Evolutionary conservation across 2,329 filamentous ascomycete genomes (phyloP), one percentile per base, ranked within the genome.

Genomic region (Venturia pyrina): DNA sequence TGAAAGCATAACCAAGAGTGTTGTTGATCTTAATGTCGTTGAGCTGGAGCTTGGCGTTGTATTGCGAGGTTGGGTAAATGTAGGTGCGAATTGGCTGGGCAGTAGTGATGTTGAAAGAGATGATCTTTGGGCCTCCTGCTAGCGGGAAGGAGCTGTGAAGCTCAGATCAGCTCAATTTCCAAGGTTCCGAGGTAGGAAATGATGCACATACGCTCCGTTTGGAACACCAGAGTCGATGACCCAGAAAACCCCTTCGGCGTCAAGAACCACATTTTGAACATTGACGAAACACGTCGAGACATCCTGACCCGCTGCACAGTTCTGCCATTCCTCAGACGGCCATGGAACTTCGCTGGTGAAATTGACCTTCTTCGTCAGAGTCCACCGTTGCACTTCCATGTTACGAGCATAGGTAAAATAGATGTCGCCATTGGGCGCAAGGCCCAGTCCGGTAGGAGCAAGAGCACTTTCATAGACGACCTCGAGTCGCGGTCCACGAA

Each of bases 11-110:
- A 6, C 77, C 77, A 28, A 70, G 71, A 4, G 71, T 71, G 62
- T 77, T 78, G 68, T 79, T 79, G 70, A 80, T 74, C 21, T 77
- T 73, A 48, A 80, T 69, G 66, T 80, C 78, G 63, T 80, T 79
- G 67, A 75, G 71, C 44, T 79, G 79, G 66, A 74, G 75, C 37
- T 70, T 70, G 57, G 77, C 69, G 24, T 73, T 71, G 19, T 75
- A 69, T 11, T 78, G 66, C 2, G 69, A 64, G n/a, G 73, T 67
- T 5, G 77, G 76, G 46, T 79, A 75, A 5, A 73, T 60, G 63
- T 78, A 78, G 5, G 76, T 78, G 3, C 71, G 70, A 24, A 78
- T 67, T n/a, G 72, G 70, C 59, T 72, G 70, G 62, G 71, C 68
- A 17, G 69, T 69, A 8, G 71, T 71, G 21, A 75, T 70, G 41